Evolutionary conservation across 2,329 filamentous ascomycete species (phyloP).

Genomic region (Rachicladosporium sp.): DNA sequence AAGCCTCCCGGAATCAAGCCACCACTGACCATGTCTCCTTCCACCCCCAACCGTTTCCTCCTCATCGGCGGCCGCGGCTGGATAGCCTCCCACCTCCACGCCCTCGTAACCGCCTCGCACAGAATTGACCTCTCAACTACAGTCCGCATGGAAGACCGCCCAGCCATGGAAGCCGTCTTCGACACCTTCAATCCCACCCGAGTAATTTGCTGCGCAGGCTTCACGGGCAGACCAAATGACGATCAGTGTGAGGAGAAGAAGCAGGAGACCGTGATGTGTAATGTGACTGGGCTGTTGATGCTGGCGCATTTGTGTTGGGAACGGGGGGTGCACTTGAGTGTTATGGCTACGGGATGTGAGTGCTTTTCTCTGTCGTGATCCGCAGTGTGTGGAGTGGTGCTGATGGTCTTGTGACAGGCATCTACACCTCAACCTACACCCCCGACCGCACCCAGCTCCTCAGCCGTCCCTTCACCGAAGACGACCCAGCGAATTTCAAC

Average conservation of each 20-base stretch:
- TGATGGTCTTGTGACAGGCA: constrained; percentile 8
- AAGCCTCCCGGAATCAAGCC: no score
- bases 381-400: not conserved
- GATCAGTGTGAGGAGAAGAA: constrained; percentile 62
- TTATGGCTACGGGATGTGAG: constrained; percentile 54
- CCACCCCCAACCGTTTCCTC: constrained; percentile 33
- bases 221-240: constrained; percentile 55
- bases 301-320: constrained; percentile 49
- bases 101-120: constrained; percentile 45
- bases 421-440: constrained; percentile 15
- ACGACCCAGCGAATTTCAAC: constrained; percentile 50
- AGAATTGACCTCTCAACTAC: constrained; percentile 50
- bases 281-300: constrained; percentile 53
- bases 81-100: constrained; percentile 50
- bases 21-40: no score
- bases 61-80: constrained; percentile 55
- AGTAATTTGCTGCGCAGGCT: constrained; percentile 54
- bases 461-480: constrained; percentile 49
- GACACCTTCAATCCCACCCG: constrained; percentile 51
- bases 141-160: constrained; percentile 52
- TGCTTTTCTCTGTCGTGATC: not conserved
- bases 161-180: constrained; percentile 44
- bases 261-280: constrained; percentile 54
- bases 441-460: constrained; percentile 44
- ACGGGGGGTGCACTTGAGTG: constrained; percentile 49